Conservation (phyloP, 306 rosid species). For the Sicyos baderoa region DNA sequence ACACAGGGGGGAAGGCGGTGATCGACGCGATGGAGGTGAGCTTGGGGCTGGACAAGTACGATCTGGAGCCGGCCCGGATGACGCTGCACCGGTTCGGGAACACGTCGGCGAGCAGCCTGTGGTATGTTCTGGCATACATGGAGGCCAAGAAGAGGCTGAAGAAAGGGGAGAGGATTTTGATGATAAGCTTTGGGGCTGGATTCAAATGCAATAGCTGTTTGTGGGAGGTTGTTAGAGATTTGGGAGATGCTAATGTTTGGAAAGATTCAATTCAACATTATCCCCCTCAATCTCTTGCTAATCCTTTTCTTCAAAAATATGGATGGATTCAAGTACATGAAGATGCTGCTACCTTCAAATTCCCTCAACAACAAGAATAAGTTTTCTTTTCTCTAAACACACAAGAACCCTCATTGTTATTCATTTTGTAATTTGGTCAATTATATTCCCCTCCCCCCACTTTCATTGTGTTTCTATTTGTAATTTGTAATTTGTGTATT, state of each 20-base stretch:
- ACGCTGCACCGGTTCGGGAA: conserved; percentile 22
- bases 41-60: conserved; percentile 13
- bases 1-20: conserved; percentile 23
- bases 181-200: conserved; percentile 22
- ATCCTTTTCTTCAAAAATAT: conserved; percentile 73
- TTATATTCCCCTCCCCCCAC: too few relatives aligned
- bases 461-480: too few relatives aligned
- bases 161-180: conserved; percentile 14
- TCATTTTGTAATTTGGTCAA: too few relatives aligned
- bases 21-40: conserved; percentile 19
- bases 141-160: conserved; percentile 22
- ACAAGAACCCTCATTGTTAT: too few relatives aligned
- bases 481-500: too few relatives aligned
- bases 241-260: conserved; percentile 54
- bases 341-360: conserved; percentile 42
- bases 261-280: conserved; percentile 51
- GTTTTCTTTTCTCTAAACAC: too few relatives aligned
- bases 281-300: conserved; percentile 58
- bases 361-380: conserved; percentile 22
- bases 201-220: conserved; percentile 23
- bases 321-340: conserved; percentile 73
- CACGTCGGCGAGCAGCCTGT: conserved; percentile 22
- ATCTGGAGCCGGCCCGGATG: conserved; percentile 21
- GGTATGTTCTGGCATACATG: conserved; percentile 22
- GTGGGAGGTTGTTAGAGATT: conserved; percentile 21